phyloP scores from a whole-genome alignment of 2,329 filamentous ascomycete genomes.

The Aspergillus sp. region DNA sequence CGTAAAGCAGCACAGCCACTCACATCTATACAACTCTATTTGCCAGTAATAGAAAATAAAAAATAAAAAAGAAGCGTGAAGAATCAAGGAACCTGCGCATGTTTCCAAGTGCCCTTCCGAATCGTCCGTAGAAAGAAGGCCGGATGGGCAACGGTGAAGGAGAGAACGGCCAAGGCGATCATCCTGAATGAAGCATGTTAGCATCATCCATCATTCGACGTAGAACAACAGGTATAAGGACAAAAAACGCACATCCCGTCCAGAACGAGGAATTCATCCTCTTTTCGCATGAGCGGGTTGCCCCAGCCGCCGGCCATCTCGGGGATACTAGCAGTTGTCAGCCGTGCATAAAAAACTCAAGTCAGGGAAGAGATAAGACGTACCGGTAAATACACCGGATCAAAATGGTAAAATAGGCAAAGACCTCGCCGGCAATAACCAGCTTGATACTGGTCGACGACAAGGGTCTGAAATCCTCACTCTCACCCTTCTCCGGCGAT shows the following conservation, averaged over 20 bases:
- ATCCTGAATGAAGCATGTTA: conserved; percentile 27
- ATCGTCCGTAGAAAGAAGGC: conserved; percentile 37
- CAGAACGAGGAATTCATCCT: conserved; percentile 41
- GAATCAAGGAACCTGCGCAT: not conserved
- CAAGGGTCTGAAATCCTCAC: conserved; percentile 9
- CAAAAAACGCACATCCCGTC: conserved; percentile 39
- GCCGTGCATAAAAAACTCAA: no score
- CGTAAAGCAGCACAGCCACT: no score
- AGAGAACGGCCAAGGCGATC: conserved; percentile 35
- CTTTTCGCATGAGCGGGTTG: conserved; percentile 39
- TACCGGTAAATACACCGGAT: conserved; percentile 40
- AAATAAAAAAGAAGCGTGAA: no score
- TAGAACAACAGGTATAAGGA: not conserved
- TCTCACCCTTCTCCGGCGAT: conserved; percentile 18
- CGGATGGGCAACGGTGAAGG: conserved; percentile 38
- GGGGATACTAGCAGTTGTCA: conserved; percentile 30
- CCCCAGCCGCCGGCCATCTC: conserved; percentile 47
- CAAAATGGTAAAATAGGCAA: conserved; percentile 34
- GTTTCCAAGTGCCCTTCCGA: conserved; percentile 10
- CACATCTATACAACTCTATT: no score
- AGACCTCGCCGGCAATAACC: conserved; percentile 20
- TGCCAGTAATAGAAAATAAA: no score
- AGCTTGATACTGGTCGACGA: conserved; percentile 16
- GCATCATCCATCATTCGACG: not conserved
- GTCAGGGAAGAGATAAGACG: conserved; percentile 2